A percentile compares a stretch with the other conserved stretches of the same genome.
Evolutionary conservation across 225 moss, liverwort and hornwort species (phyloP).

Genomic region (Bryum argenteum): DNA sequence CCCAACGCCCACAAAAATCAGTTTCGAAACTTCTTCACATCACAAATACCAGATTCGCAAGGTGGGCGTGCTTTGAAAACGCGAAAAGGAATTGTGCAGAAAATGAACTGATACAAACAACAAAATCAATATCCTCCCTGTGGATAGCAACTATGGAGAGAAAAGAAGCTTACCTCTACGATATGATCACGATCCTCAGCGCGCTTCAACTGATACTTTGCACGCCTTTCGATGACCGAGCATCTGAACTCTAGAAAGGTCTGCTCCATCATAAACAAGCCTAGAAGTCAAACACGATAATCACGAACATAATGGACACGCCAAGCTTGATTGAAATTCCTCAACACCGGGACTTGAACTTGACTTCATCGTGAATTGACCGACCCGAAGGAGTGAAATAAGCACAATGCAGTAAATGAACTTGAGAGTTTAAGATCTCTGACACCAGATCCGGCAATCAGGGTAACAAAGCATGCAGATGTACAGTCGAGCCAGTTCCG

Average conservation of each 20-base stretch:
- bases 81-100: slow-evolving; percentile 3
- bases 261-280: slow-evolving; percentile 45
- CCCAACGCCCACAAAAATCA: neutral
- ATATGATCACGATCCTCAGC: slow-evolving; percentile 86
- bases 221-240: slow-evolving; percentile 80
- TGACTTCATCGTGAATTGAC: neutral
- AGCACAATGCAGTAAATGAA: slow-evolving; percentile 8
- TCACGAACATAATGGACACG: slow-evolving; percentile 25
- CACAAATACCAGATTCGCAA: slow-evolving; percentile 11
- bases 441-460: neutral
- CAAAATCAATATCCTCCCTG: slow-evolving; percentile 4
- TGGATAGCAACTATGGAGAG: slow-evolving; percentile 10
- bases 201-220: slow-evolving; percentile 77
- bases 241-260: slow-evolving; percentile 90
- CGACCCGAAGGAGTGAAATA: neutral
- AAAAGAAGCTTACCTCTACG: slow-evolving; percentile 54
- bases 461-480: slow-evolving; percentile 8
- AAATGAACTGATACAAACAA: slow-evolving; percentile 1
- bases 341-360: neutral
- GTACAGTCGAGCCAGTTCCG: slow-evolving; percentile 11
- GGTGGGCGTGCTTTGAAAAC: slow-evolving; percentile 15
- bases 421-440: neutral
- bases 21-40: neutral
- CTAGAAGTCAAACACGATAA: slow-evolving; percentile 21
- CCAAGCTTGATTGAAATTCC: neutral